phyloP scores from a whole-genome alignment of 2,329 filamentous ascomycete species.

The Periconia macrospinosa region DNA sequence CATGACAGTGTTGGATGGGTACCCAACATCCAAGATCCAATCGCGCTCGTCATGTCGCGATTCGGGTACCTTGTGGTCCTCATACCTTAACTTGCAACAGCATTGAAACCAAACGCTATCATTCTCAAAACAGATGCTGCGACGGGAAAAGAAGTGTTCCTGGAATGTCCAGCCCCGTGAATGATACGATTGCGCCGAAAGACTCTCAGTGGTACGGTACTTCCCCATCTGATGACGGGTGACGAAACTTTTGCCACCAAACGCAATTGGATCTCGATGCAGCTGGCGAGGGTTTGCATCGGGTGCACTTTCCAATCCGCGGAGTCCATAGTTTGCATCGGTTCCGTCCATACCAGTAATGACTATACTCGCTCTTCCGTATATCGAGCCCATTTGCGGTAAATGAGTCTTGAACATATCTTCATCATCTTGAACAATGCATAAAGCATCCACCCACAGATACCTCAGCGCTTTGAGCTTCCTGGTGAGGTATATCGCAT shows the following conservation, averaged over 20 bases:
- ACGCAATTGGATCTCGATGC: too few relatives aligned
- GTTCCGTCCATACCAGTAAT: not conserved
- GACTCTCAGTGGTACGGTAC: too few relatives aligned
- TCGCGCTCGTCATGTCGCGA: not conserved
- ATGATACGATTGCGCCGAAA: not conserved
- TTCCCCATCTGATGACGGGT: too few relatives aligned
- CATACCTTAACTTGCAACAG: not conserved
- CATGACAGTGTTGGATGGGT: not conserved
- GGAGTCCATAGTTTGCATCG: not conserved
- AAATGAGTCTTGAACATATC: not conserved
- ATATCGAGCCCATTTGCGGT: not conserved
- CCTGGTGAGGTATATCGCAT: not conserved
- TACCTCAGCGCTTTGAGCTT: not conserved
- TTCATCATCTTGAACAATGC: slow-evolving; percentile 1
- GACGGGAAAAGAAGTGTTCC: slow-evolving; percentile 2
- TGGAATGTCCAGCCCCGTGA: slow-evolving; percentile 1
- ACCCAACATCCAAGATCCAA: not conserved
- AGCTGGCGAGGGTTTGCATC: not conserved
- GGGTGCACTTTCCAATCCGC: not conserved
- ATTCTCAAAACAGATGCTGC: not conserved
- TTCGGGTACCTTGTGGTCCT: not conserved
- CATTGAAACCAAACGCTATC: not conserved
- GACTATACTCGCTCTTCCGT: not conserved
- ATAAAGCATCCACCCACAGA: not conserved
- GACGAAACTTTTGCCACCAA: not conserved